Conservation (phyloP, 805 yeast species). For the Candida sithepensis region DNA sequence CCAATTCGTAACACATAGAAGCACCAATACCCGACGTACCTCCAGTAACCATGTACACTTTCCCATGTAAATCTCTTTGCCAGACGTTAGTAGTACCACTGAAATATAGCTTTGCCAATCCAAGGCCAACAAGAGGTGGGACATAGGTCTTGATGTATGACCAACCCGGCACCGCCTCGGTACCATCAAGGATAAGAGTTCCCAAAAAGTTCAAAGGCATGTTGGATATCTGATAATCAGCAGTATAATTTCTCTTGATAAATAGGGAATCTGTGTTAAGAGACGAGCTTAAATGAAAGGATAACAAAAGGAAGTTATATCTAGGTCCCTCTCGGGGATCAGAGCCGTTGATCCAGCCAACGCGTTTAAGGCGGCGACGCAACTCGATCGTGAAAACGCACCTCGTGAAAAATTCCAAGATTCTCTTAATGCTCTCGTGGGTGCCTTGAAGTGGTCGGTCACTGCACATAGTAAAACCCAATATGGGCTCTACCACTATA, state of each 20-base stretch:
- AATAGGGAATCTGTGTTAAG: not conserved
- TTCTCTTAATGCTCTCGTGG: too few relatives aligned
- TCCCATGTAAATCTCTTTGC: conserved; percentile 91
- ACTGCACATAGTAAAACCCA: too few relatives aligned
- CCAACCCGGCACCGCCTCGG: conserved; percentile 75
- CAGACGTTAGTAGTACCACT: conserved; percentile 82
- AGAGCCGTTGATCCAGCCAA: not conserved
- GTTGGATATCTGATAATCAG: not conserved
- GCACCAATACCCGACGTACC: conserved; percentile 94
- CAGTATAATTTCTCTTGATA: not conserved
- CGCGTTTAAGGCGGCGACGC: too few relatives aligned
- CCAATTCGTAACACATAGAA: conserved; percentile 67
- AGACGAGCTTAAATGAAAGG: not conserved
- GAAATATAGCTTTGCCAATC: conserved; percentile 64
- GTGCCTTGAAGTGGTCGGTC: too few relatives aligned
- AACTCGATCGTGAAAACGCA: too few relatives aligned
- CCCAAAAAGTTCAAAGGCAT: conserved; percentile 88
- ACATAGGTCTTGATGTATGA: conserved; percentile 49
- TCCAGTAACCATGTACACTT: conserved; percentile 82
- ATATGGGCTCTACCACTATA: too few relatives aligned
- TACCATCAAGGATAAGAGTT: conserved; percentile 67
- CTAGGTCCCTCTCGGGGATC: not conserved
- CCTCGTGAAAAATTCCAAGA: too few relatives aligned
- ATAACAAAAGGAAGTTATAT: too few relatives aligned
- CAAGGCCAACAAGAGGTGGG: conserved; percentile 48